Percentiles rank a stretch among this genome's conserved stretches.
Evolutionary conservation across 2,329 filamentous ascomycete genomes (phyloP).

Genomic region (Aspergillus quadrilineatus): DNA sequence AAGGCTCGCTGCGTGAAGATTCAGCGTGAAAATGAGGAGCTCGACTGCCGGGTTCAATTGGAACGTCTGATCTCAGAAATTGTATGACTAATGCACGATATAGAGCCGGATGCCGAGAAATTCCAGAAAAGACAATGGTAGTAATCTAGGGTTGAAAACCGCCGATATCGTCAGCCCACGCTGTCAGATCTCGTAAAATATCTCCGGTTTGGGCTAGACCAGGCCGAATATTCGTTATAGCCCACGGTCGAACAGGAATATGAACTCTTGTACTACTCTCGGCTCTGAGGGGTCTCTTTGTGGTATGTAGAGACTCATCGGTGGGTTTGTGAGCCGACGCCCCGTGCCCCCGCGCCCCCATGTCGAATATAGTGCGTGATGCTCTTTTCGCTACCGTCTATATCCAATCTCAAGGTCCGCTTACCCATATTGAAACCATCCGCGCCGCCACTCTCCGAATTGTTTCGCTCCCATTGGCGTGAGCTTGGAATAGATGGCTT

Average conservation of each 20-base stretch:
- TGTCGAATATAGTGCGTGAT: too few species aligned
- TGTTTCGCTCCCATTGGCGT: too few species aligned
- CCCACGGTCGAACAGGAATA: not conserved
- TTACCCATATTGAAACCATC: too few species aligned
- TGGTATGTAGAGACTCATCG: too few species aligned
- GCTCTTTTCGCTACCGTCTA: too few species aligned
- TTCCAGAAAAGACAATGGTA: not conserved
- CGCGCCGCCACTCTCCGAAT: too few species aligned
- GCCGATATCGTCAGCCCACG: too few species aligned
- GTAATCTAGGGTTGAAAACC: not conserved
- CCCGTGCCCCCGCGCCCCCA: too few species aligned
- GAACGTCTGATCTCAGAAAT: not conserved
- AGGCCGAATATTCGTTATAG: not conserved
- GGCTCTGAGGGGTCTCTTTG: not conserved
- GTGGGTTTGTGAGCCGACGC: too few species aligned
- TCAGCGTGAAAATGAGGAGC: slow-evolving; percentile 3
- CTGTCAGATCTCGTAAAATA: not conserved
- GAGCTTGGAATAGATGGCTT: too few species aligned
- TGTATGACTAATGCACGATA: not conserved
- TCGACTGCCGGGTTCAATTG: not conserved
- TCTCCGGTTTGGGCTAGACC: not conserved
- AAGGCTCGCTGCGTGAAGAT: slow-evolving; percentile 4
- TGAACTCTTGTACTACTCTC: not conserved
- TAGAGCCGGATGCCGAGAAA: not conserved
- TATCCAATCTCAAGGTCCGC: too few species aligned